A percentile compares a stretch with the other conserved stretches of the same genome.
phyloP scores from a whole-genome alignment of 495 filamentous ascomycete species.

The Geopyxis carbonaria region DNA sequence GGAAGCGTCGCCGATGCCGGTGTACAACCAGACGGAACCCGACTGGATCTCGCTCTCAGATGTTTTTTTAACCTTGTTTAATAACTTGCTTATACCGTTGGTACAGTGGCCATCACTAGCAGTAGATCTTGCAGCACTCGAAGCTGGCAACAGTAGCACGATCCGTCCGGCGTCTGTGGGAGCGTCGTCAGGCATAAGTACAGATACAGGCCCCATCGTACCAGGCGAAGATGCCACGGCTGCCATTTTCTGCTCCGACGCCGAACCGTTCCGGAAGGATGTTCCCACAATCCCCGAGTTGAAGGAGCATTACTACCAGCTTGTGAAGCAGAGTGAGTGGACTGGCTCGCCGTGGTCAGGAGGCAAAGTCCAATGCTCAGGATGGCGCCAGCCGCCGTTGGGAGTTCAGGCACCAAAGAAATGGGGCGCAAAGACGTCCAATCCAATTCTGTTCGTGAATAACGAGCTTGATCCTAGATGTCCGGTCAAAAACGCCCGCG shows the following conservation, averaged over 20 bases:
- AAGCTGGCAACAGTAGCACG: conserved; percentile 34
- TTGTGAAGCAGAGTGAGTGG: conserved; percentile 32
- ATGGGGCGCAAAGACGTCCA: conserved; percentile 29
- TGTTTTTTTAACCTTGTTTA: conserved; percentile 35
- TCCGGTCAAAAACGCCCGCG: conserved; percentile 33
- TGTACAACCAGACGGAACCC: conserved; percentile 22
- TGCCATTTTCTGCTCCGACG: conserved; percentile 50
- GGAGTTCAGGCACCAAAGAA: neutral
- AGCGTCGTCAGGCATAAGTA: conserved; percentile 29
- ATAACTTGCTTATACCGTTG: conserved; percentile 45
- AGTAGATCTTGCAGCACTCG: conserved; percentile 35
- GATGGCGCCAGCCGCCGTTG: conserved; percentile 29
- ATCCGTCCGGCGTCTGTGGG: too few species aligned
- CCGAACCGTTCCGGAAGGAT: conserved; percentile 28
- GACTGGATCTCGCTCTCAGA: conserved; percentile 28
- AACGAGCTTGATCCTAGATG: conserved; percentile 43
- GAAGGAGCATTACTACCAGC: conserved; percentile 28
- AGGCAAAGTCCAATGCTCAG: conserved; percentile 39
- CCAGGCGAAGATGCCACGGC: conserved; percentile 31
- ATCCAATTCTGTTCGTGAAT: conserved; percentile 38
- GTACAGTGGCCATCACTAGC: conserved; percentile 40
- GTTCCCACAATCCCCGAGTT: conserved; percentile 33
- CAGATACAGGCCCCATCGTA: conserved; percentile 19
- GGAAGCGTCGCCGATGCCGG: conserved; percentile 34
- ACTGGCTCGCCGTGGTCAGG: conserved; percentile 43